A percentile compares a stretch with the other conserved stretches of the same genome.
These are phyloP conservation scores for Pseudogymnoascus sp. DNA, from an alignment of 2,329 filamentous ascomycete species.

Conservation along the genomic window DNA sequence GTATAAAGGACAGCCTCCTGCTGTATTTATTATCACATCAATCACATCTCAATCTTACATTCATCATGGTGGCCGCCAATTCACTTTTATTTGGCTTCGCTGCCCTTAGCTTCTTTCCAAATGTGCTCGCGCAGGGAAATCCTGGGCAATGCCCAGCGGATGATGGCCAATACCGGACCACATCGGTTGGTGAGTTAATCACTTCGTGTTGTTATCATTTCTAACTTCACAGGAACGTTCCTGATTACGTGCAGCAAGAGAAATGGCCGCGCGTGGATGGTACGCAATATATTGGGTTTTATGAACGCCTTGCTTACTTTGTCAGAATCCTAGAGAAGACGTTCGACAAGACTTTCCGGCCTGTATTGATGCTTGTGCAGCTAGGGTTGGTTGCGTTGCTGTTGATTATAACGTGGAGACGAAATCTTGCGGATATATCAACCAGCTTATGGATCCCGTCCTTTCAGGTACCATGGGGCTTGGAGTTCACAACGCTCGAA, in stretches of 20 bases:
- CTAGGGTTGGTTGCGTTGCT: conserved; percentile 11
- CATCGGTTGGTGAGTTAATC: neutral
- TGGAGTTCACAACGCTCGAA: neutral
- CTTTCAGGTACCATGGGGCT: neutral
- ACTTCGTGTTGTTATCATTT: neutral
- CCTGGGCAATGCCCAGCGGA: neutral
- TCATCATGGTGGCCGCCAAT: conserved; percentile 12
- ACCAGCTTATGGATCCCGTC: neutral
- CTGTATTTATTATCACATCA: neutral
- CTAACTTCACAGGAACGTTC: neutral
- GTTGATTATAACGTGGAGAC: conserved; percentile 10
- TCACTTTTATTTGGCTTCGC: conserved; percentile 12
- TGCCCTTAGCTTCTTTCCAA: conserved; percentile 9
- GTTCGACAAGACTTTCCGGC: neutral
- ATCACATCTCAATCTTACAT: conserved; percentile 13
- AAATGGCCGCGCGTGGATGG: neutral
- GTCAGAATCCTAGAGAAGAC: neutral
- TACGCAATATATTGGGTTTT: neutral
- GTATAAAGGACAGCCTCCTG: neutral
- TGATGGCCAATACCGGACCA: neutral
- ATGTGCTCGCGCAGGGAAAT: neutral
- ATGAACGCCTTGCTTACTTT: neutral
- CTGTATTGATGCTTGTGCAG: conserved; percentile 12
- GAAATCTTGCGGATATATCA: neutral
- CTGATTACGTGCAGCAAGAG: neutral